Evolutionary conservation across 2,329 filamentous ascomycete genomes (phyloP), one percentile per base, ranked within the genome.

Genomic region (Fusarium decemcellulare): DNA sequence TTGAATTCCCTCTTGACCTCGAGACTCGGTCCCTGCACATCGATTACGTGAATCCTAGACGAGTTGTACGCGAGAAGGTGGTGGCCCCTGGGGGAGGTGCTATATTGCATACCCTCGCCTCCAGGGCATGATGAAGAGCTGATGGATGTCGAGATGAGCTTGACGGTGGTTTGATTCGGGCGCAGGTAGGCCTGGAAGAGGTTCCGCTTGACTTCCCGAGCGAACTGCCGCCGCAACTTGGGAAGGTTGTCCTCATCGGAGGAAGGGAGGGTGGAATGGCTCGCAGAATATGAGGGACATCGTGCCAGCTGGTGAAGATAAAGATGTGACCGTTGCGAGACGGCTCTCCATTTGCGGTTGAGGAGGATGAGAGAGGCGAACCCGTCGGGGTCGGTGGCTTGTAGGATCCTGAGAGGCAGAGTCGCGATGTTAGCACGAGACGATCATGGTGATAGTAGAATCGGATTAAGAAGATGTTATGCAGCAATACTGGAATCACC

Each of bases 91-190:
- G 93, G 90, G 3, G 94, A 97, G 63, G 93, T 89, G 67, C 88
- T 90, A 78, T 97, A 97, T 58, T 93, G 92, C 82, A 97, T 93
- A 47, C 93, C 93, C 78, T 97, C 94, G 34, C 93, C 93, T 36
- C 92, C 92, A 2, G 93, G 94, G 66, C 91, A 92, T 23, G 93
- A 93, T 2, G 92, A 94, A 1, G 93, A 95, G 76, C 92, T 95
- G 71, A 93, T 93, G 7, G 92, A 94, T 52, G 91, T 93, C 39
- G 93, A 96, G 12, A 97, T 90, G 54, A 97, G 84, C 76, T 92
- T 95, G 74, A 97, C 87, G 46, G 93, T 84, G 7, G 91, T 95
- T 74, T 88, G 86, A 63, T 81, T 86, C 5, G 93, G 93, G 16
- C 91, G 88, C 54, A 94, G 78, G 76, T 93, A 95, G 37, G 91